Evolutionary conservation across 768 basidiomycete species (phyloP), one percentile per base, ranked within the genome.

Genomic region (Leccinum disarticulatum): DNA sequence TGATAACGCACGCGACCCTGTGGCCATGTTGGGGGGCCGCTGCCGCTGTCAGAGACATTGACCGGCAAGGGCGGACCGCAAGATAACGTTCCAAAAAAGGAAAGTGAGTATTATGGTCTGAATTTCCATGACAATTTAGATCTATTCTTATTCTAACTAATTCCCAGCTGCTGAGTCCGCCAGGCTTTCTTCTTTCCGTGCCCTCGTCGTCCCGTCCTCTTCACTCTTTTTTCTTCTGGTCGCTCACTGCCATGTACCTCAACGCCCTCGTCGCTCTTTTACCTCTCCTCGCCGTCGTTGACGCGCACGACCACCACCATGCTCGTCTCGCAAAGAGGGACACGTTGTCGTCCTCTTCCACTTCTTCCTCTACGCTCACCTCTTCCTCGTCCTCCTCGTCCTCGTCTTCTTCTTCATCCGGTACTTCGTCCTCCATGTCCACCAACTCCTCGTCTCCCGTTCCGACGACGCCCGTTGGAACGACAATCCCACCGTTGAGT

Each of bases 401-500:
- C 9, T 49, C 61, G 0, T 3, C 64, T 1, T 28, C 28, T 0
- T 15, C 49, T 1, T 3, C 65, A 7, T 25, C 49, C 28, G 22
- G 49, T 9, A 27, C 17, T 50, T 38, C 64, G 7, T 27, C 49
- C 7, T 52, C 61, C 22, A 4, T 57, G 4, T 6, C 52, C 27
- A 3, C 36, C 17, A 33, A 55, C 59, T 57, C 68, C 53, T 31
- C 54, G 47, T 61, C 69, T 5, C 58, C 74, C 47, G 65, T 62
- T 35, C 62, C 67, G 15, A 68, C 71, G 3, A 63, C 68, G 17
- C 71, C 73, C 1, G 73, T 75, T 31, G 79, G 75, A 19, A 80
- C 83, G 2, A 68, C 73, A 5, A 78, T 87, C 31, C 89, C 87
- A 15, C 81, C 87, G 6, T 73, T 91, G 50, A 80, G 75, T 25